phyloP scores from a whole-genome alignment of 257 asterid species.

The Gynochthodes officinalis region DNA sequence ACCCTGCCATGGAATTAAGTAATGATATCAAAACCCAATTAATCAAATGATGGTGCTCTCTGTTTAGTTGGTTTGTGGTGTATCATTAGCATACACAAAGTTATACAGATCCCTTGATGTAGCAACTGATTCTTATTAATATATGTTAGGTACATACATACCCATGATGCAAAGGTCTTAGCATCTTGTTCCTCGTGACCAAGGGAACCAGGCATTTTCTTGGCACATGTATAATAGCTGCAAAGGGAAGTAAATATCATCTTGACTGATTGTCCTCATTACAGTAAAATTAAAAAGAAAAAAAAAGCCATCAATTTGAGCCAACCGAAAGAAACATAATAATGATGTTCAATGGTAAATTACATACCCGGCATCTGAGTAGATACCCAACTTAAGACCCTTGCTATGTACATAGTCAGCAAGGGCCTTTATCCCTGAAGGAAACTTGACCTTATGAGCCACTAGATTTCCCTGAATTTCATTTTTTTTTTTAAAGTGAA shows the following conservation, averaged over 20 bases:
- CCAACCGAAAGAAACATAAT: not conserved
- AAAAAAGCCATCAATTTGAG: not conserved
- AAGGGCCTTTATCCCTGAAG: conserved; percentile 91
- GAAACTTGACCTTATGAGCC: conserved; percentile 70
- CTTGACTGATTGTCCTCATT: no score
- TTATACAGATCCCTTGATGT: not conserved
- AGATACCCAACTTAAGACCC: conserved; percentile 90
- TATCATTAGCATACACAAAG: not conserved
- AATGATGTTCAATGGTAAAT: not conserved
- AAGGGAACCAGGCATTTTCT: conserved; percentile 87
- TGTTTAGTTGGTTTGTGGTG: not conserved
- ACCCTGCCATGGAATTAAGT: conserved; percentile 69
- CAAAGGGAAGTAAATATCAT: not conserved
- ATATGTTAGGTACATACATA: conserved; percentile 22
- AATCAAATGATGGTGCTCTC: no score
- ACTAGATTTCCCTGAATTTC: conserved; percentile 65
- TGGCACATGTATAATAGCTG: conserved; percentile 80
- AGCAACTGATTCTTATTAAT: not conserved
- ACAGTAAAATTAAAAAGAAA: no score
- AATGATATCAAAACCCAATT: no score
- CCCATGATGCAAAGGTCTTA: conserved; percentile 82
- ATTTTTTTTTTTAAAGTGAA: no score
- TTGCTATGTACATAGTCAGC: conserved; percentile 87
- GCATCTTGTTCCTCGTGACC: conserved; percentile 91
- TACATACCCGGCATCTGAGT: conserved; percentile 90